Base-by-base conservation (phyloP, 2,329 filamentous ascomycete species). In the Phaeosphaeriaceae sp. region DNA sequence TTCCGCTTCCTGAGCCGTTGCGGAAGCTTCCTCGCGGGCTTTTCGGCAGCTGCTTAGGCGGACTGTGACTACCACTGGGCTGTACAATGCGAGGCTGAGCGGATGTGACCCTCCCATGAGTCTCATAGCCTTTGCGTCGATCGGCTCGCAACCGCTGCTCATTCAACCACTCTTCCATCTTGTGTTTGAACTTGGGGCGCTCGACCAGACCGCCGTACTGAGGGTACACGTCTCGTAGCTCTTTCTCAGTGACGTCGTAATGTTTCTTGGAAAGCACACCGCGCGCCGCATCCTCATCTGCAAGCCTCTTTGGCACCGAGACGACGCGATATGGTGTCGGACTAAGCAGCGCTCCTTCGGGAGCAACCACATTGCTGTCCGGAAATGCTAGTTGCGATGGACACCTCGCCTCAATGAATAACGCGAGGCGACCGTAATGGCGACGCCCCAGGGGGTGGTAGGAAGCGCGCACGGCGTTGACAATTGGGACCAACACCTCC, bases 311-410 rank as follows among this genome's bases (percentile, higher is more conserved):
- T 1, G 66, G 56, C 17, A 55, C 46, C 11, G 66, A 69, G 1
- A 70, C 44, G 13, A 72, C 20, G 1, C 68, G 67, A n/a, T 65
- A 68, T 3, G 71, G 63, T 9, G 63, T 68, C n/a, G 69, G 55
- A 15, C 67, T 64, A n/a, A 53, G 53, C 4, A 61, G n/a, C 13
- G 56, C 51, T 3, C 46, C 60, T 2, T 59, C n/a, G 22, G 61
- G 50, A 41, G 61, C 51, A 7, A 19, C 46, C 1, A 73, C 54
- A 44, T 74, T 76, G 31, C 54, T 61, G n/a, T 70, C 64, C 1
- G 73, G 73, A 50, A 76, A 76, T 1, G 73, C 72, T 1, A 76
- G 55, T 5, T 66, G 63, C 49, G 71, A 74, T 7, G 73, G 73
- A 22, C 55, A 53, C 9, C 58, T 51, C 2, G 61, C 54, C 50